Evolutionary conservation across 2,329 filamentous ascomycete genomes (phyloP).

Genomic region (Pseudogymnoascus verrucosus): DNA sequence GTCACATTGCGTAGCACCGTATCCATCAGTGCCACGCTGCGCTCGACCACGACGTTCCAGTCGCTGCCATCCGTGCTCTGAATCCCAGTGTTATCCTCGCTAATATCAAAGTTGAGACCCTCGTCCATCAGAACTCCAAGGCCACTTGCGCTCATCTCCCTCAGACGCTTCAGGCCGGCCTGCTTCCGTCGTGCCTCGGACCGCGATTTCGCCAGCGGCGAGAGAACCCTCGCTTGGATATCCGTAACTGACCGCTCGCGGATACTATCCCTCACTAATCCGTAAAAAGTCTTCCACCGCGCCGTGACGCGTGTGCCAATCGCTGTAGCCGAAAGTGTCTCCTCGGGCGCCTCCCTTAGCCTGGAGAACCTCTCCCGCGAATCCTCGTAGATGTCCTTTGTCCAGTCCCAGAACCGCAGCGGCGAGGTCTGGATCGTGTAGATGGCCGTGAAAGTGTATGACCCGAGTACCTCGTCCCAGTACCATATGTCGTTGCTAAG

Average conservation of each 20-base stretch:
- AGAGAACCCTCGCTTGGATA: constrained; percentile 64
- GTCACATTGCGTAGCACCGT: constrained; percentile 69
- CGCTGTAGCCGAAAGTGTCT: constrained; percentile 19
- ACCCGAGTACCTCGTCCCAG: constrained; percentile 83
- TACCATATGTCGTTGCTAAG: constrained; percentile 87
- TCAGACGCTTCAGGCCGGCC: constrained; percentile 59
- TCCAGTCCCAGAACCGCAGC: constrained; percentile 62
- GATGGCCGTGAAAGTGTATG: constrained; percentile 67
- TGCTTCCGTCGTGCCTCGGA: constrained; percentile 71
- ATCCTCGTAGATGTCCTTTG: constrained; percentile 61
- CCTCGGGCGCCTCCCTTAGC: constrained; percentile 22
- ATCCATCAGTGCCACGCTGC: constrained; percentile 79
- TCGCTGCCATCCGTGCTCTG: constrained; percentile 31
- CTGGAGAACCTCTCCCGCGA: constrained; percentile 23
- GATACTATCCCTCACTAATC: constrained; percentile 68
- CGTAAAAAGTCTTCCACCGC: constrained; percentile 67
- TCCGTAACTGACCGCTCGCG: constrained; percentile 63
- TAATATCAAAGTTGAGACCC: constrained; percentile 60
- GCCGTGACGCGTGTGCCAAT: constrained; percentile 34
- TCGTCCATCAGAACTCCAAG: constrained; percentile 84
- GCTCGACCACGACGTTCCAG: constrained; percentile 70
- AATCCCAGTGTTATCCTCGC: constrained; percentile 44
- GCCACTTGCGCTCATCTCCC: constrained; percentile 75
- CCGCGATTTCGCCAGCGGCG: constrained; percentile 68
- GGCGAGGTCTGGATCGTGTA: constrained; percentile 86